Base-by-base conservation (phyloP, 148 eudicot species). In the Rhododendron ovatum region DNA sequence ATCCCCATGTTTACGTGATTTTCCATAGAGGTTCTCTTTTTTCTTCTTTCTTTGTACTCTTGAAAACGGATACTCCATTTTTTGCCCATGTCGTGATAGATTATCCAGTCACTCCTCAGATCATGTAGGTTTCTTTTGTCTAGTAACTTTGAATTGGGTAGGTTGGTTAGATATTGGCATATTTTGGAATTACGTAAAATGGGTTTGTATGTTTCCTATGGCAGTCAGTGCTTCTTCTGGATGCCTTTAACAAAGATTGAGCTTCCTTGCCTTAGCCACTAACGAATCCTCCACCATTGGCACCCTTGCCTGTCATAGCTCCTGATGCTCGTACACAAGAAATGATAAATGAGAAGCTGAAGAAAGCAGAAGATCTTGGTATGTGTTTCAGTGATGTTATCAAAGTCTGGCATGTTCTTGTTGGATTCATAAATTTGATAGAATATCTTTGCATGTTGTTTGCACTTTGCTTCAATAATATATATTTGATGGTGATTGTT, bases 291-390 rank as follows among this genome's bases (percentile, higher is more conserved):
- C 93, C 95, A 51, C 89, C 91, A 28, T 86, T 92, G 91, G 94
- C 97, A 69, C 90, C 97, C 17, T 74, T 92, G 84, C 95, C 97
- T 84, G 91, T 90, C 39, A 84, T 88, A 90, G 87, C 92, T 86
- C 96, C 98, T 81, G 98, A 96, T 94, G 93, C 98, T 87, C 97
- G 94, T 57, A 95, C 94, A 35, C 99, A 96, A 90, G 99, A 95
- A 88, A 81, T 96, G 93, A 96, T 96, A 18, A 96, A 96, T 85
- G 99, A 96, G 94, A 96, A 96, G 89, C 89, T 96, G 89, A 96
- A 95, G 93, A 94, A 93, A 89, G 97, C 99, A n/a, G 99, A 96
- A 87, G 97, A 94, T 50, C 96, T 96, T 83, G 99, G 99, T 96
- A 92, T 57, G 89, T 55, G 61, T 17, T 55, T 55, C 22, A 4